These are phyloP conservation scores for Pleoardoris graminearum DNA, from an alignment of 2,329 filamentous ascomycete genomes.

Conservation along the genomic window DNA sequence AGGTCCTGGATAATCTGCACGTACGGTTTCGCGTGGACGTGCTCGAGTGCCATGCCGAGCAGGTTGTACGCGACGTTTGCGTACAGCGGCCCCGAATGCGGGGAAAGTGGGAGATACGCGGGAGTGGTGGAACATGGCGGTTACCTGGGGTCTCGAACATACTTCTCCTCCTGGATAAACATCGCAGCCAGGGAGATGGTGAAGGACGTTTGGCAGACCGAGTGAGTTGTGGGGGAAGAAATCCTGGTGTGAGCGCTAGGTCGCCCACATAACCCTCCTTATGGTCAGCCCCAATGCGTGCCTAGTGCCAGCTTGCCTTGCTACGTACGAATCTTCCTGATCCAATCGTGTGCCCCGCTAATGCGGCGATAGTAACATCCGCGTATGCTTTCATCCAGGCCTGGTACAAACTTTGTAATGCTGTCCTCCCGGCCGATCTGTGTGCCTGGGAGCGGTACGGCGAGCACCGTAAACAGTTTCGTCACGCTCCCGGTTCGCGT, in stretches of 20 bases:
- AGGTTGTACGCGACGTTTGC: slow-evolving; percentile 31
- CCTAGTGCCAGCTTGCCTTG: not conserved
- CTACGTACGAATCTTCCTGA: slow-evolving; percentile 24
- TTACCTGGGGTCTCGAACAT: slow-evolving; percentile 22
- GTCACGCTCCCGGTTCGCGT: slow-evolving; percentile 30
- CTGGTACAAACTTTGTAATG: slow-evolving; percentile 29
- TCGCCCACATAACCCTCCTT: slow-evolving; percentile 28
- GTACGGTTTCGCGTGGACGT: slow-evolving; percentile 22
- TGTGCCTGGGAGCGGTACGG: slow-evolving; percentile 23
- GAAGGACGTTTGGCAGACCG: slow-evolving; percentile 22
- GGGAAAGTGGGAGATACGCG: slow-evolving; percentile 21
- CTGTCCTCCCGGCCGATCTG: slow-evolving; percentile 27
- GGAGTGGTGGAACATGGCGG: slow-evolving; percentile 28
- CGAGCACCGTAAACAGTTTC: slow-evolving; percentile 33
- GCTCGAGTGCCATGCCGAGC: slow-evolving; percentile 28
- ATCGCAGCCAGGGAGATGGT: slow-evolving; percentile 29
- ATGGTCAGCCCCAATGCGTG: not conserved
- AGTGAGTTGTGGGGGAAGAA: slow-evolving; percentile 17
- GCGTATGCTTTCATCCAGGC: slow-evolving; percentile 20
- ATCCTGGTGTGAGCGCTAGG: slow-evolving; percentile 20
- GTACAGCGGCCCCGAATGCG: slow-evolving; percentile 23
- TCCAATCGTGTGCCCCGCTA: slow-evolving; percentile 31
- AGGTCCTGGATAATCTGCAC: slow-evolving; percentile 26
- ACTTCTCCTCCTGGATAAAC: slow-evolving; percentile 21
- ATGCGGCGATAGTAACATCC: slow-evolving; percentile 24